phyloP scores from a whole-genome alignment of 805 yeast genomes.

The Tanozyma kutaoensis region DNA sequence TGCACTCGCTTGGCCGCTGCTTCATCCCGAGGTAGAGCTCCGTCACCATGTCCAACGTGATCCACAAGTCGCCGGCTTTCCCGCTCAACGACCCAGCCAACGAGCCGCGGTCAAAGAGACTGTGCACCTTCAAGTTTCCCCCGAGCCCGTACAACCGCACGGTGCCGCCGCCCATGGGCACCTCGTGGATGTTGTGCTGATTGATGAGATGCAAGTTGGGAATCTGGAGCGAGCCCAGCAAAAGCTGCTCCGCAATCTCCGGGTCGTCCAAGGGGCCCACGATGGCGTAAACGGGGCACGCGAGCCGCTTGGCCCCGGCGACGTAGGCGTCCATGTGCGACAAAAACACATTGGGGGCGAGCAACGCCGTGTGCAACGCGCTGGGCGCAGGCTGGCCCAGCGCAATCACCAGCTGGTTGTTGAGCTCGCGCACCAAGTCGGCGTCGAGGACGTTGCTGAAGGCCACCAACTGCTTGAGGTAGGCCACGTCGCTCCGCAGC shows the following conservation, averaged over 20 bases:
- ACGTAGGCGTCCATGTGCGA: constrained; percentile 9
- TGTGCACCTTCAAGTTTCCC: constrained; percentile 54
- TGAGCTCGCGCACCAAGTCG: constrained; percentile 34
- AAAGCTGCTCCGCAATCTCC: constrained; percentile 47
- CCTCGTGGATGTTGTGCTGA: constrained; percentile 34
- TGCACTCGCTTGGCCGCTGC: constrained; percentile 15
- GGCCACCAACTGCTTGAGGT: constrained; percentile 52
- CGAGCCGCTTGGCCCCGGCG: constrained; percentile 23
- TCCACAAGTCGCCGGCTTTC: constrained; percentile 53
- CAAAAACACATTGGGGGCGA: no score
- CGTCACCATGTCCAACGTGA: constrained; percentile 59
- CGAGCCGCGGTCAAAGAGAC: constrained; percentile 40
- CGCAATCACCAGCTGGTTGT: constrained; percentile 32
- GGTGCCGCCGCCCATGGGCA: constrained; percentile 26
- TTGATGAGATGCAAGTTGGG: constrained; percentile 52
- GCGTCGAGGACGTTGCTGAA: constrained; percentile 46
- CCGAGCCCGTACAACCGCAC: constrained; percentile 59
- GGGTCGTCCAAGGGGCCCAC: constrained; percentile 71
- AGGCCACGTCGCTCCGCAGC: constrained; percentile 32
- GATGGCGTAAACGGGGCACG: constrained; percentile 64
- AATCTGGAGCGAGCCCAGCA: constrained; percentile 36
- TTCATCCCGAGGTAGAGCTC: constrained; percentile 26
- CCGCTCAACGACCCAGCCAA: constrained; percentile 7
- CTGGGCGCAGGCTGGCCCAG: constrained; percentile 18
- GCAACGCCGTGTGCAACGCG: constrained; percentile 10